Base-by-base conservation (phyloP, 2,329 filamentous ascomycete species). In the Podosphaera aphanis region DNA sequence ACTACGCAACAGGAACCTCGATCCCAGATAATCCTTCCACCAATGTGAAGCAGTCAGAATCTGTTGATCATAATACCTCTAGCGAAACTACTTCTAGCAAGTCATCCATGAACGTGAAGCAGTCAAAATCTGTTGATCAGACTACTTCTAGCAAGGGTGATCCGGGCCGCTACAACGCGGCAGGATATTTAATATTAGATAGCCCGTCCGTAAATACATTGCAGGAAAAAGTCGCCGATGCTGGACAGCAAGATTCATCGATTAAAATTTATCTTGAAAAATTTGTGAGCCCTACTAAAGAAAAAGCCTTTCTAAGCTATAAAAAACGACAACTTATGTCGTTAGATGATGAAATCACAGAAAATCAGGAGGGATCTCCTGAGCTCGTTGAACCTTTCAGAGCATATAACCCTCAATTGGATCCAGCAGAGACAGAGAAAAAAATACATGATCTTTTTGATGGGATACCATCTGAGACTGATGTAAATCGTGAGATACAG, bases 401-500 rank as follows among this genome's bases (percentile, higher is more conserved):
- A n/a, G 29, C 29, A 13, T 4, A n/a, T 33, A 11, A 33, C 29
- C 29, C 5, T 33, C 5, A 33, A 33, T 33, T 13, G 8, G 15
- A 33, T 7, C 11, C 11, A 25, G 4, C 8, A 33, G 29, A 33
- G 8, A 33, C 5, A n/a, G 29, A 33, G 13, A n/a, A 33, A 33
- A 33, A 33, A 33, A 3, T n/a, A 33, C 10, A 1, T 7, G 5
- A n/a, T 3, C 13, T 33, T 11, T n/a, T 33, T 33, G 11, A 33
- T n/a, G 10, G 11, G 29, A 11, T 13, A 33, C 3, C 29, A 13
- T 6, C 29, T 37, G 15, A 15, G 19, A 43, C 43, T 44, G 51
- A 59, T 55, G 60, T 59, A 53, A 56, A 62, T 54, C 62, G 61
- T 38, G 58, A 61, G 31, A 27, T 11, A 27, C 21, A 25, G 19